Conservation (phyloP, 768 basidiomycete genomes). For the Hygrophorus russula region DNA sequence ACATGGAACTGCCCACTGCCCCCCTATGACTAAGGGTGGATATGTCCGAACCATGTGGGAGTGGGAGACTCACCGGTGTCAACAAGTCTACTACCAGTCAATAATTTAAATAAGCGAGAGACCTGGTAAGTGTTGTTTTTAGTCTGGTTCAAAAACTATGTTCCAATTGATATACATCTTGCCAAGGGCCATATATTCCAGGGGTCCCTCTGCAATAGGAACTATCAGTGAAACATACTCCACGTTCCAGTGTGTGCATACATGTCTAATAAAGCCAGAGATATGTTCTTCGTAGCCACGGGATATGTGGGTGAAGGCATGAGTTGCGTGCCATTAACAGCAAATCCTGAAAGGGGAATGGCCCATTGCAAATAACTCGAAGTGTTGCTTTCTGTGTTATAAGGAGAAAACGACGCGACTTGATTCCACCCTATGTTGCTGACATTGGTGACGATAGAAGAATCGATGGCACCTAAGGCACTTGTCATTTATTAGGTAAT, state of each 20-base stretch:
- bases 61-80: conserved; percentile 30
- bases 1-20: conserved; percentile 74
- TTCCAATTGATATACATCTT: conserved; percentile 40
- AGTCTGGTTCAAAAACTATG: neutral
- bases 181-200: conserved; percentile 68
- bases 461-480: conserved; percentile 65
- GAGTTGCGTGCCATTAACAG: conserved; percentile 42
- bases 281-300: conserved; percentile 36
- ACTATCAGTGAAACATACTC: neutral
- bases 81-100: conserved; percentile 53
- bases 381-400: conserved; percentile 40
- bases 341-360: conserved; percentile 44
- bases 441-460: conserved; percentile 49
- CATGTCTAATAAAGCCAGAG: conserved; percentile 68
- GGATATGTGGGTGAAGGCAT: conserved; percentile 57
- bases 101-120: conserved; percentile 49
- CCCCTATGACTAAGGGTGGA: conserved; percentile 22
- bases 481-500: conserved; percentile 1
- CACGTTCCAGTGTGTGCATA: conserved; percentile 22
- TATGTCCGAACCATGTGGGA: neutral
- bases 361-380: conserved; percentile 75
- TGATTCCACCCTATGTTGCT: conserved; percentile 61
- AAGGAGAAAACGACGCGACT: conserved; percentile 63
- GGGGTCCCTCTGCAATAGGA: conserved; percentile 41
- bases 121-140: conserved; percentile 33